Evolutionary conservation across 345 rosid genomes (phyloP), one percentile per base, ranked within the genome.

Genomic region (Populus nigra): DNA sequence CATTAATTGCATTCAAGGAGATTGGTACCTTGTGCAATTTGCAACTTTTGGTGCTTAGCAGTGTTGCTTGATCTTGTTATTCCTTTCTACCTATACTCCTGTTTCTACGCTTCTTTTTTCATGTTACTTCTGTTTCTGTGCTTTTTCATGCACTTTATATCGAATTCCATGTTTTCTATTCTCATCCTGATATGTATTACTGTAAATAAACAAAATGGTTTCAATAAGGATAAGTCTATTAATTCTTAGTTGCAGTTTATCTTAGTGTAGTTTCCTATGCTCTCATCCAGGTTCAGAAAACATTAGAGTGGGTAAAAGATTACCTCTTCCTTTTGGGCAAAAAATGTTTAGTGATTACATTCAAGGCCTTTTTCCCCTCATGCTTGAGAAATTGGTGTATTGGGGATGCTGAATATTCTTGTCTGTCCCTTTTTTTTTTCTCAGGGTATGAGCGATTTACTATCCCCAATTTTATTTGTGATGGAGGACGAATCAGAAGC

Each of bases 371-470:
- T 59, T 9, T 1, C 25, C 59, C 29, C 25, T n/a, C 29, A 25
- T n/a, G 12, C 25, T 59, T 59, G 65, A 10, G 65, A n/a, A 59
- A 23, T 10, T 4, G 63, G 27, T 23, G 1, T 1, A 23, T 27
- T 4, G 65, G 29, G 65, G 65, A 59, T 59, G 65, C 47, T 69
- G 71, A 50, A 43, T 45, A 38, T 76, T 20, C 61, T 68, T 65
- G 2, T 23, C 59, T 53, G 16, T 65, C 53, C 31, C n/a, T 61
- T 49, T 43, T 50, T 31, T 83, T 73, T 35, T 70, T 84, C 76
- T 55, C 88, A 94, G 99, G 99, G 99, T 65, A 96, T 96, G 98
- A 96, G 95, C 74, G 99, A 96, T 82, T 85, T 91, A 69, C 83
- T 96, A 38, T 94, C 99, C 66, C 99, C 99, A 16, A 86, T 96